Evolutionary conservation across 2,329 filamentous ascomycete species (phyloP).

Genomic region (Helicocarpus griseus): DNA sequence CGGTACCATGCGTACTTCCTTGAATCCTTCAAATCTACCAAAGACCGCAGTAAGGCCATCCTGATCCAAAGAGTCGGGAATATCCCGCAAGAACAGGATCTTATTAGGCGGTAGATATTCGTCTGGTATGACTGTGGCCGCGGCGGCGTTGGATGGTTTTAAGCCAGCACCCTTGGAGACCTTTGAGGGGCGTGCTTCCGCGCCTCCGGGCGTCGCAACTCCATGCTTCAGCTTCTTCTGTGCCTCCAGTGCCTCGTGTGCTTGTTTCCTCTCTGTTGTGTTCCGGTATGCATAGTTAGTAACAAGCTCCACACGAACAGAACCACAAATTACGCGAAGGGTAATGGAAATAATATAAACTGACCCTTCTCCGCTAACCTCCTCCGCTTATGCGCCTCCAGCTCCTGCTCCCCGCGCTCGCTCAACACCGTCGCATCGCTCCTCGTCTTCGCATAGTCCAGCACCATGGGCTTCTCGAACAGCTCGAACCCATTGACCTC

Average conservation of each 20-base stretch:
- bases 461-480: slow-evolving; percentile 80
- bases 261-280: slow-evolving; percentile 61
- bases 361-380: slow-evolving; percentile 82
- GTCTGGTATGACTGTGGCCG: slow-evolving; percentile 74
- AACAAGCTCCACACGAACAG: not conserved
- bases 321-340: not conserved
- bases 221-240: slow-evolving; percentile 66
- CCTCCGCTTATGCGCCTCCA: slow-evolving; percentile 77
- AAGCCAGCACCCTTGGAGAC: slow-evolving; percentile 61
- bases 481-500: slow-evolving; percentile 88
- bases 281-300: not conserved
- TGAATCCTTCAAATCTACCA: slow-evolving; percentile 83
- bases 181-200: slow-evolving; percentile 56
- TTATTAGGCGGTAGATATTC: slow-evolving; percentile 97
- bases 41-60: slow-evolving; percentile 74
- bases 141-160: slow-evolving; percentile 61
- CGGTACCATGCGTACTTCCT: slow-evolving; percentile 82
- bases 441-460: slow-evolving; percentile 69
- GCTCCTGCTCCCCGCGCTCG: slow-evolving; percentile 65
- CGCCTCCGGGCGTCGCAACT: slow-evolving; percentile 37
- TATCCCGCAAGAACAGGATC: slow-evolving; percentile 85
- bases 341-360: slow-evolving; percentile 6
- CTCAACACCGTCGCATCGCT: slow-evolving; percentile 80
- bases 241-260: slow-evolving; percentile 66
- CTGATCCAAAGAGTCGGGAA: slow-evolving; percentile 77